Conservation (phyloP, 805 yeast species). For the Trichomonascus vanleenenianus region DNA sequence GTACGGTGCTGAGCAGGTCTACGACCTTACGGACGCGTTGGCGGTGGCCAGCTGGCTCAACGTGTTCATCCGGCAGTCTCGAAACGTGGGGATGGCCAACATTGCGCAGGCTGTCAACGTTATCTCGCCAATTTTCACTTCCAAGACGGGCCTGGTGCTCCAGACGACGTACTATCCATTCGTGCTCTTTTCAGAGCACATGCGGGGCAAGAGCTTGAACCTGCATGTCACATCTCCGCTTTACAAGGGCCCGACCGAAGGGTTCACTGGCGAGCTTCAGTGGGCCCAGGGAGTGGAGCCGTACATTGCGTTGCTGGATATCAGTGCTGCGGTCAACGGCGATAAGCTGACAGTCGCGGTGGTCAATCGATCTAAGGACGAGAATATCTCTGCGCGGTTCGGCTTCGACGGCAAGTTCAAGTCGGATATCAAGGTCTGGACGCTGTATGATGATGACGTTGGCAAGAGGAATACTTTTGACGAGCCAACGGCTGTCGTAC, state of each 20-base stretch:
- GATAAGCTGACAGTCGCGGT: conserved; percentile 26
- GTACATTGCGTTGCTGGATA: conserved; percentile 24
- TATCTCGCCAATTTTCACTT: conserved; percentile 32
- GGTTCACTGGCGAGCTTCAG: conserved; percentile 13
- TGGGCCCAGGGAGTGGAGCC: conserved; percentile 22
- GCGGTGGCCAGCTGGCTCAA: conserved; percentile 32
- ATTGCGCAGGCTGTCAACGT: conserved; percentile 32
- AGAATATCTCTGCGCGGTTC: conserved; percentile 21
- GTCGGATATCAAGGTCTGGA: conserved; percentile 17
- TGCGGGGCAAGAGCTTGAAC: conserved; percentile 29
- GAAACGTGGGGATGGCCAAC: conserved; percentile 29
- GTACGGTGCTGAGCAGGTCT: conserved; percentile 29
- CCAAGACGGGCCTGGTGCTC: conserved; percentile 20
- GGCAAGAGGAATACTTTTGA: conserved; percentile 26
- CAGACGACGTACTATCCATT: conserved; percentile 30
- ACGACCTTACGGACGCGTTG: conserved; percentile 28
- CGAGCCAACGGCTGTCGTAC: conserved; percentile 20
- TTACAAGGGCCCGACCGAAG: conserved; percentile 26
- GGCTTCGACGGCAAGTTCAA: conserved; percentile 15
- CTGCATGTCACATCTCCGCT: conserved; percentile 27
- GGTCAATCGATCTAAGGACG: conserved; percentile 24
- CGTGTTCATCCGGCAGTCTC: conserved; percentile 29
- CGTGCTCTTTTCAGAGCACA: conserved; percentile 25
- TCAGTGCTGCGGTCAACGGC: conserved; percentile 21
- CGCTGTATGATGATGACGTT: conserved; percentile 27